Conservation (phyloP, 1,139 yeast species). For the Candida frijolesensis region DNA sequence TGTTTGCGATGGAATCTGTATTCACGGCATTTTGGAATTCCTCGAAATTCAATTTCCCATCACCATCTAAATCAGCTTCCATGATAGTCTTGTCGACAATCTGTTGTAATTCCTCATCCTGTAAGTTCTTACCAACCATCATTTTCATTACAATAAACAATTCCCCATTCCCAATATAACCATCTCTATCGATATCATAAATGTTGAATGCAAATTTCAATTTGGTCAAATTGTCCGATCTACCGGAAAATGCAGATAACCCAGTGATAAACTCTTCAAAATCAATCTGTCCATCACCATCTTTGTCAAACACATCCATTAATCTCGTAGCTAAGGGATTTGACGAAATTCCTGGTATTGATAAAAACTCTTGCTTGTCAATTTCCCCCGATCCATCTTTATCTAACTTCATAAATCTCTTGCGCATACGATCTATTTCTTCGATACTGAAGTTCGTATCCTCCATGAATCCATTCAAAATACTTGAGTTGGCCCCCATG, state of each 20-base stretch:
- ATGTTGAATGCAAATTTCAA: conserved; percentile 88
- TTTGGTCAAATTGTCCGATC: conserved; percentile 82
- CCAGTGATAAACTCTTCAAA: conserved; percentile 94
- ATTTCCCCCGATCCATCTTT: conserved; percentile 91
- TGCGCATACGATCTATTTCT: conserved; percentile 88
- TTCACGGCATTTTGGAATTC: conserved; percentile 82
- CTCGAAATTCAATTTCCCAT: conserved; percentile 81
- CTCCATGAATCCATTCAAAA: conserved; percentile 68
- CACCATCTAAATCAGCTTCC: conserved; percentile 93
- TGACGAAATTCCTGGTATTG: conserved; percentile 88
- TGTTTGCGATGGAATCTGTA: conserved; percentile 61
- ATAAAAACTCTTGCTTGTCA: conserved; percentile 84
- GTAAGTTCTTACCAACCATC: conserved; percentile 95
- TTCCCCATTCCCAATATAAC: conserved; percentile 93
- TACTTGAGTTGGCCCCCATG: conserved; percentile 69
- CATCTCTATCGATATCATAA: conserved; percentile 95
- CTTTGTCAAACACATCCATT: conserved; percentile 93
- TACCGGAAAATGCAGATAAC: conserved; percentile 87
- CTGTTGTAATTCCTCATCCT: conserved; percentile 88
- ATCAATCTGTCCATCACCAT: conserved; percentile 91
- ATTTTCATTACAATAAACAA: conserved; percentile 86
- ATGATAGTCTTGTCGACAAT: conserved; percentile 92
- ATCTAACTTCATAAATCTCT: conserved; percentile 93
- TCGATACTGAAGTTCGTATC: conserved; percentile 86
- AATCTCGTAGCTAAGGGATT: conserved; percentile 90